phyloP scores from a whole-genome alignment of 148 eudicot species.

The Fallopia convolvulus region DNA sequence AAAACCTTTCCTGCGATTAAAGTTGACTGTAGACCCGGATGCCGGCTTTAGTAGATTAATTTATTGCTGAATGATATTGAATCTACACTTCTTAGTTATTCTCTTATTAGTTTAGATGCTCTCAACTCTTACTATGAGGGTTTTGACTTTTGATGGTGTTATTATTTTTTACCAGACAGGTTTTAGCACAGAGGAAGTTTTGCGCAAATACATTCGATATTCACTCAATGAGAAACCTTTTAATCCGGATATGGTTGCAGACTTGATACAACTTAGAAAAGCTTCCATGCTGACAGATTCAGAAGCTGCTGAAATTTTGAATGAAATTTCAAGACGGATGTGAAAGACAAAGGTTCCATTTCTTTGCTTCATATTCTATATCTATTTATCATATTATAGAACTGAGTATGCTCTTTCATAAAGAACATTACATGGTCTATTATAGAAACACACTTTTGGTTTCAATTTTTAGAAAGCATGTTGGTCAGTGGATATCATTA shows the following conservation, averaged over 20 bases:
- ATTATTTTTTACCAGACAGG: slow-evolving; percentile 56
- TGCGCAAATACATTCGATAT: slow-evolving; percentile 89
- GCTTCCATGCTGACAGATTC: slow-evolving; percentile 55
- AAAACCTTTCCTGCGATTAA: background rate
- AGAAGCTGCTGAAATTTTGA: slow-evolving; percentile 60
- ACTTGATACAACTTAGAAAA: slow-evolving; percentile 74
- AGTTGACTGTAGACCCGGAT: background rate
- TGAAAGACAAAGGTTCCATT: slow-evolving; percentile 68
- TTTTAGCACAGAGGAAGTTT: slow-evolving; percentile 61
- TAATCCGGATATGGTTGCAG: slow-evolving; percentile 52
- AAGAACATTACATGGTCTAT: background rate
- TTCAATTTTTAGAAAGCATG: background rate
- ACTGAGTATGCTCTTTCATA: background rate
- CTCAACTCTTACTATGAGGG: background rate
- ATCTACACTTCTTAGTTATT: background rate
- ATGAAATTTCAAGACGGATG: slow-evolving; percentile 80
- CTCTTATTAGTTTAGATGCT: background rate
- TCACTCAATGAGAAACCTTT: slow-evolving; percentile 87
- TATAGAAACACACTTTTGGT: background rate
- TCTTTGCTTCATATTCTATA: too few species aligned
- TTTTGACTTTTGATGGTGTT: slow-evolving; percentile 16
- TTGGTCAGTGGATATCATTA: background rate
- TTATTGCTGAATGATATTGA: background rate
- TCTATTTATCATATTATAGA: background rate
- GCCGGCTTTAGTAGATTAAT: background rate